These are phyloP conservation scores for Obelidium mucronatum DNA, from an alignment of 192 early-diverging fungal species.

Conservation along the genomic window DNA sequence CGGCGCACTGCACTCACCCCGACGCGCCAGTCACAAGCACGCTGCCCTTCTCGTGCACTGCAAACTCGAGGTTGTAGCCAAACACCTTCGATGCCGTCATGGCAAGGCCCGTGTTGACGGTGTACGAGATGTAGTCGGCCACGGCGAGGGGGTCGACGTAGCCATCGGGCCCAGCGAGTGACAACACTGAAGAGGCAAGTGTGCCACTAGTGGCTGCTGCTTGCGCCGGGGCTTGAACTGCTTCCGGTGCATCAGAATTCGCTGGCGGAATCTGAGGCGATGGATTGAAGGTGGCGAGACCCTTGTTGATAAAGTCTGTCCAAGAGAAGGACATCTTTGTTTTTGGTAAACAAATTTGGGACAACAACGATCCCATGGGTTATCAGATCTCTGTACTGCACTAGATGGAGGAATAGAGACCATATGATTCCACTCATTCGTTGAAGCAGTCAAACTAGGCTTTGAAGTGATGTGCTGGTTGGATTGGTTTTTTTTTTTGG, in stretches of 20 bases:
- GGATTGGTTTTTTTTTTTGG: too few species aligned
- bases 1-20: neutral
- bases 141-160: conserved; percentile 28
- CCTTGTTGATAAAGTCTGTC: neutral
- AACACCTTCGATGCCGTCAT: conserved; percentile 25
- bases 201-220: too few species aligned
- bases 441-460: too few species aligned
- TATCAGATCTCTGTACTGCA: too few species aligned
- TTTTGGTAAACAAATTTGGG: neutral
- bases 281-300: neutral
- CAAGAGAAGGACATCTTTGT: conserved; percentile 7
- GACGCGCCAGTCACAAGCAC: conserved; percentile 37
- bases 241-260: neutral
- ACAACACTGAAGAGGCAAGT: conserved; percentile 15
- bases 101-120: conserved; percentile 35
- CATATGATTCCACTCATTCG: too few species aligned
- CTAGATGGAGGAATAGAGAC: too few species aligned
- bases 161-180: conserved; percentile 24
- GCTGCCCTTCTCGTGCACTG: conserved; percentile 26
- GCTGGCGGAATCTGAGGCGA: neutral
- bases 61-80: conserved; percentile 39
- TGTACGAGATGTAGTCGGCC: conserved; percentile 34
- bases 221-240: too few species aligned
- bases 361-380: too few species aligned
- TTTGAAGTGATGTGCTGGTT: too few species aligned